Percentiles rank a stretch among this genome's conserved stretches.
These are phyloP conservation scores for Carallia brachiata DNA, from an alignment of 345 rosid species.

Conservation along the genomic window DNA sequence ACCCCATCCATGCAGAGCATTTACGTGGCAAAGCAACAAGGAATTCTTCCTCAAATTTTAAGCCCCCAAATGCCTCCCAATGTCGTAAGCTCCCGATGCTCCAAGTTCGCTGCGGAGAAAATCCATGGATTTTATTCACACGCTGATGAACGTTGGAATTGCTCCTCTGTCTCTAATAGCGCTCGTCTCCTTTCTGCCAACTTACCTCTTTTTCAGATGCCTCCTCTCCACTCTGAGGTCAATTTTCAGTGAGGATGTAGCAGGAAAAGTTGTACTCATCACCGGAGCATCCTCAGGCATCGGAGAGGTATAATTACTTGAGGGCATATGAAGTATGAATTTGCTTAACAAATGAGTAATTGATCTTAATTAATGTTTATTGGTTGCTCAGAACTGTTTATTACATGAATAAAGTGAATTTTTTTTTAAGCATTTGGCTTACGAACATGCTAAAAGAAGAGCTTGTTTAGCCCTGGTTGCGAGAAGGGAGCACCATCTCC, in stretches of 20 bases:
- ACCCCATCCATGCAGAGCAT: neutral
- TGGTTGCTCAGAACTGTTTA: no score
- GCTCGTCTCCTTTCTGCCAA: constrained; percentile 43
- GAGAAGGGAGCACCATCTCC: constrained; percentile 26
- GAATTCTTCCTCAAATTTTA: neutral
- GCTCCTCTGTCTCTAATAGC: constrained; percentile 25
- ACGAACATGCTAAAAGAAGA: constrained; percentile 35
- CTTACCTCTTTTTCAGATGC: constrained; percentile 36
- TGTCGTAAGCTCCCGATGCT: neutral
- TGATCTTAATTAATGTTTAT: no score
- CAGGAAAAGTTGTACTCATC: constrained; percentile 64
- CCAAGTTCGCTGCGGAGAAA: neutral
- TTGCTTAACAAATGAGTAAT: no score
- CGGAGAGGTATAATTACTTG: constrained; percentile 43
- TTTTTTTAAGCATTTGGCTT: constrained; percentile 34
- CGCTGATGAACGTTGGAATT: constrained; percentile 28
- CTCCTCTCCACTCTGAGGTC: constrained; percentile 19
- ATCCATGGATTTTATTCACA: constrained; percentile 36
- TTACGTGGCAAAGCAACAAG: neutral
- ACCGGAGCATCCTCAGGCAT: constrained; percentile 73
- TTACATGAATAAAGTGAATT: no score
- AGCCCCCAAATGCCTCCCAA: no score
- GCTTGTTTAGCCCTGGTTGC: constrained; percentile 44
- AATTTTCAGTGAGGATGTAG: constrained; percentile 41
- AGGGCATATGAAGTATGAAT: neutral